These are phyloP conservation scores for Oidiodendron maius DNA, from an alignment of 495 filamentous ascomycete species.

Conservation along the genomic window DNA sequence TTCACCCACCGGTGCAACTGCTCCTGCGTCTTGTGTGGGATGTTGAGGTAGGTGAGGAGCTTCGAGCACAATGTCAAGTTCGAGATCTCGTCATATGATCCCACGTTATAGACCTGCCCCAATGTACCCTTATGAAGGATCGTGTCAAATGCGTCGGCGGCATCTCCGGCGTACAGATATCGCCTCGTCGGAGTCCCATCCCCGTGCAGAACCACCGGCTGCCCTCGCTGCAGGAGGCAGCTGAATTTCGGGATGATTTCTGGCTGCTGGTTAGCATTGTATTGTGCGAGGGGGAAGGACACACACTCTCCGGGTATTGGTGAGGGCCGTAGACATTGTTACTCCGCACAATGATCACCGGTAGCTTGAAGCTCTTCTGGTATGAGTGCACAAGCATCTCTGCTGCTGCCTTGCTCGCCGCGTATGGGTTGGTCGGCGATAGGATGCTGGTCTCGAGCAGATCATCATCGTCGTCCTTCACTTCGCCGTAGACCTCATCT, in stretches of 20 bases:
- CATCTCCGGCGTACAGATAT: slow-evolving; percentile 67
- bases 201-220: slow-evolving; percentile 62
- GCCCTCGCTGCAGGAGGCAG: slow-evolving; percentile 49
- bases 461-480: slow-evolving; percentile 54
- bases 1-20: slow-evolving; percentile 50
- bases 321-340: slow-evolving; percentile 80
- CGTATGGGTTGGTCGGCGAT: slow-evolving; percentile 71
- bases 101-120: slow-evolving; percentile 70
- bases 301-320: slow-evolving; percentile 72
- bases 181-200: slow-evolving; percentile 59
- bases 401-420: slow-evolving; percentile 70
- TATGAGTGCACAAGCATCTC: slow-evolving; percentile 79
- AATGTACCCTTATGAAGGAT: slow-evolving; percentile 63
- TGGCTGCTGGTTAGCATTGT: slow-evolving; percentile 26
- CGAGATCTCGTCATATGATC: slow-evolving; percentile 60
- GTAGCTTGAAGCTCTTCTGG: slow-evolving; percentile 64
- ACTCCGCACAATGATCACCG: slow-evolving; percentile 63
- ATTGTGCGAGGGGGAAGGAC: not conserved
- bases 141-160: slow-evolving; percentile 71
- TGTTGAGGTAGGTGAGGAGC: slow-evolving; percentile 48
- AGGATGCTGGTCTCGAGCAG: slow-evolving; percentile 55
- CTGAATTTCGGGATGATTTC: slow-evolving; percentile 75
- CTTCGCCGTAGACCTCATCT: slow-evolving; percentile 75
- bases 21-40: slow-evolving; percentile 33
- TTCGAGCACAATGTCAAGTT: slow-evolving; percentile 52